A percentile compares a stretch with the other conserved stretches of the same genome.
Conservation (phyloP, 305 asterid species). For the Coffea humblotiana region DNA sequence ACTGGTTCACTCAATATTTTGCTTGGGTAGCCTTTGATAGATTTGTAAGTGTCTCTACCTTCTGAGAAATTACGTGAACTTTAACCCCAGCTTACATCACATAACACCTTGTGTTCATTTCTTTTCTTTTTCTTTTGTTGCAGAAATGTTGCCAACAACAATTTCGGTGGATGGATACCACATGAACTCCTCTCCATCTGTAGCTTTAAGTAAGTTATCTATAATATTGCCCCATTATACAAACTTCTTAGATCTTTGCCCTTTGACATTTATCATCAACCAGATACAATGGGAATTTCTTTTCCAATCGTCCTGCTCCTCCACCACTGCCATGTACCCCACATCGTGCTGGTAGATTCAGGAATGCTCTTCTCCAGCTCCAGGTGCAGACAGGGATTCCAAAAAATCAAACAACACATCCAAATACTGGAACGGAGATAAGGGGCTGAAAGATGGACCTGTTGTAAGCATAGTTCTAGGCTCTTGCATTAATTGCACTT, state of each 20-base stretch:
- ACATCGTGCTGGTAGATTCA: constrained; percentile 78
- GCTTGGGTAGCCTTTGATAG: constrained; percentile 68
- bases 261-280: constrained; percentile 26
- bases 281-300: constrained; percentile 80
- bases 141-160: constrained; percentile 94
- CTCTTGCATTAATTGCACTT: constrained; percentile 59
- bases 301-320: constrained; percentile 88
- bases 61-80: not conserved
- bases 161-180: constrained; percentile 93
- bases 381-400: constrained; percentile 47
- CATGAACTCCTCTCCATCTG: constrained; percentile 66
- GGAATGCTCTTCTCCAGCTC: constrained; percentile 46
- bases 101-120: not conserved
- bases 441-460: constrained; percentile 63
- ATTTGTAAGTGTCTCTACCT: constrained; percentile 57
- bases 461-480: constrained; percentile 80
- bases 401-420: constrained; percentile 32
- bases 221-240: not conserved
- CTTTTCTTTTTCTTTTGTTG: constrained; percentile 17
- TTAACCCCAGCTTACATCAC: constrained; percentile 2
- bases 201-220: constrained; percentile 63
- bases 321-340: constrained; percentile 85
- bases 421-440: constrained; percentile 43
- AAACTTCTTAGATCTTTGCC: not conserved
- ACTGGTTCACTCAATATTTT: constrained; percentile 75